A percentile compares a stretch with the other conserved stretches of the same genome.
Conservation (phyloP, 225 moss, liverwort and hornwort species). For the Pseudisothecium myosuroides region DNA sequence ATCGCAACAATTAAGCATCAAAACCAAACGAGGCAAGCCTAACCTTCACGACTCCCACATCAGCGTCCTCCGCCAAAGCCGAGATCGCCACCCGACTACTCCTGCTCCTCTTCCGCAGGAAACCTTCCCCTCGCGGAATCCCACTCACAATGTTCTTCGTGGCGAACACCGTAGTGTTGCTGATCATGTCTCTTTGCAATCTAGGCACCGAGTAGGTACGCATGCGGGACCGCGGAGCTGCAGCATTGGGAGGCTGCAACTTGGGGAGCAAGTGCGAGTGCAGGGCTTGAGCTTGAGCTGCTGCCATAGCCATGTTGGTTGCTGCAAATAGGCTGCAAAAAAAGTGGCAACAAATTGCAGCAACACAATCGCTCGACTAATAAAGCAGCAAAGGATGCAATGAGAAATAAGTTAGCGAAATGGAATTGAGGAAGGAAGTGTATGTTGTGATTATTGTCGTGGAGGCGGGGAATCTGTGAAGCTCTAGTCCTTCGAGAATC, state of each 20-base stretch:
- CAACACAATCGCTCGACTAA: background rate
- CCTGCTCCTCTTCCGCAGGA: background rate
- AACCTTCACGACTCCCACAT: background rate
- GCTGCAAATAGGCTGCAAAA: background rate
- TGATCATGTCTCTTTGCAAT: background rate
- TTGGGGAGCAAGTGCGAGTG: background rate
- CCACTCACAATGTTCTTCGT: background rate
- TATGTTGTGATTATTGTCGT: background rate
- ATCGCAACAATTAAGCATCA: background rate
- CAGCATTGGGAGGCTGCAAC: background rate
- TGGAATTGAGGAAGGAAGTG: background rate
- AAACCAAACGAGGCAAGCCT: background rate
- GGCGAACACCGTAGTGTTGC: background rate
- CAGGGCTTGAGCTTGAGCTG: background rate
- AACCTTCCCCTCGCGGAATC: background rate
- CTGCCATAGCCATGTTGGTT: background rate
- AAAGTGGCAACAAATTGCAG: background rate
- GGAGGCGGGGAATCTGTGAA: background rate
- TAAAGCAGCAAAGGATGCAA: no score
- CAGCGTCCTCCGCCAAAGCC: constrained; percentile 14
- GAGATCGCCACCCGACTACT: background rate
- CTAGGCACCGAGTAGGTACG: no score
- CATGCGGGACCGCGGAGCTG: background rate
- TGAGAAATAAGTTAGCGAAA: background rate
- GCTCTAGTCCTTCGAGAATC: background rate